Conservation (phyloP, 176 grass and related monocot genomes). For the maize (Zea mays) region Zm-B73-REFERENCE-NAM-5.0 NC_050099.1:166576501-166577000, state of each 20-base stretch:
- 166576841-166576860: conserved; percentile 28
- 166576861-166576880: conserved; percentile 37
- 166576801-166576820: conserved; percentile 66
- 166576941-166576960: conserved; percentile 79
- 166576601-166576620: conserved; percentile 3
- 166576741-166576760: conserved; percentile 4
- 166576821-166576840: conserved; percentile 57
- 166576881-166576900: conserved; percentile 63
- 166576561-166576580: conserved; percentile 3
- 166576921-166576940: conserved; percentile 33
- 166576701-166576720: neutral
- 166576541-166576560: neutral
- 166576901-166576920: conserved; percentile 51
- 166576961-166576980: conserved; percentile 74
- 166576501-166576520: neutral
- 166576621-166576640: conserved; percentile 16
- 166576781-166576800: conserved; percentile 48
- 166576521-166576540: conserved; percentile 5
- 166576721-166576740: neutral
- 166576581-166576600: neutral
- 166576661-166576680: neutral
- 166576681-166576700: neutral
- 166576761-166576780: conserved; percentile 63
- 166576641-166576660: neutral
- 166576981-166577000: conserved; percentile 65